Conservation (phyloP, 139 green algal genomes). For the Pleodorina starrii region DNA sequence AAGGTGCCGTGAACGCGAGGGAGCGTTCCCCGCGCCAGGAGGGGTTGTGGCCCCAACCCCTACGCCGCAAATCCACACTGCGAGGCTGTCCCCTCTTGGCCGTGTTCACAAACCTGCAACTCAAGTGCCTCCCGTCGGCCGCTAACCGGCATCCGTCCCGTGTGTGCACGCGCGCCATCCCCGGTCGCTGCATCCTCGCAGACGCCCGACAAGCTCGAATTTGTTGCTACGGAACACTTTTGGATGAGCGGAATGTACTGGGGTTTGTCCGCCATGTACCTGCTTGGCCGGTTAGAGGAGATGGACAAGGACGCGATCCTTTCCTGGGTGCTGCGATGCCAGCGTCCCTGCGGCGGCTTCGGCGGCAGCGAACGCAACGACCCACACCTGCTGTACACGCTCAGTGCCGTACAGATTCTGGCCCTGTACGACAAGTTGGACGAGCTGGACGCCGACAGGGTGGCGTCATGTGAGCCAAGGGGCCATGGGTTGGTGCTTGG, state of each 20-base stretch:
- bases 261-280: slow-evolving; percentile 91
- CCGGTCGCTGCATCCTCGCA: too few relatives aligned
- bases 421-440: slow-evolving; percentile 89
- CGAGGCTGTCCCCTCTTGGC: too few relatives aligned
- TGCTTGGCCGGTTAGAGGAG: slow-evolving; percentile 78
- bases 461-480: slow-evolving; percentile 82
- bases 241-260: slow-evolving; percentile 98
- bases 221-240: slow-evolving; percentile 95
- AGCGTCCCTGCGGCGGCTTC: slow-evolving; percentile 85
- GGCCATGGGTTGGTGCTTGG: too few relatives aligned
- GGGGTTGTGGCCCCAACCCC: too few relatives aligned
- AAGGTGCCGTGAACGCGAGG: too few relatives aligned
- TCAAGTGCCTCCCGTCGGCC: too few relatives aligned
- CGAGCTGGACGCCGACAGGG: slow-evolving; percentile 77
- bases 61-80: too few relatives aligned
- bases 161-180: too few relatives aligned
- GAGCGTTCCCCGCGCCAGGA: too few relatives aligned
- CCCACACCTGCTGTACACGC: slow-evolving; percentile 96
- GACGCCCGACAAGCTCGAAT: slow-evolving; percentile 69
- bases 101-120: too few relatives aligned
- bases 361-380: slow-evolving; percentile 92
- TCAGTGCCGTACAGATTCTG: slow-evolving; percentile 96
- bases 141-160: too few relatives aligned
- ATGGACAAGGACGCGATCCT: slow-evolving; percentile 76
- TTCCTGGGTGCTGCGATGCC: slow-evolving; percentile 82